Conservation (phyloP, 352 stramenopile genomes). For the Globisporangium paroecandrum region DNA sequence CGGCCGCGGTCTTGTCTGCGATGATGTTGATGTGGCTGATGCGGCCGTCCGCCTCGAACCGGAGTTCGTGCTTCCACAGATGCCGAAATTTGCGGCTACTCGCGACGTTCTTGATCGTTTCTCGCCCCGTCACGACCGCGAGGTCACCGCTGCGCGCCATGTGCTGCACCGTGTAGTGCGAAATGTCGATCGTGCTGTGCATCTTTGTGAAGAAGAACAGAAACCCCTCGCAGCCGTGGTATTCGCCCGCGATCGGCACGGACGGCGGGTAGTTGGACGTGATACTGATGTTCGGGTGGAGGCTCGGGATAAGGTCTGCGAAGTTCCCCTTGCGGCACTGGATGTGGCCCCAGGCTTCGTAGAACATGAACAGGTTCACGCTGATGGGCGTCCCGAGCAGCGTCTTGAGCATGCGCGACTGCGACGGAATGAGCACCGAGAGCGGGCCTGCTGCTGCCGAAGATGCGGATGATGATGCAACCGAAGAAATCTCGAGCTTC, state of each 20-base stretch:
- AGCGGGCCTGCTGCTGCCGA: background rate
- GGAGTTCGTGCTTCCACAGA: conserved; percentile 81
- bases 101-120: conserved; percentile 64
- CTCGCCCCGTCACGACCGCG: conserved; percentile 71
- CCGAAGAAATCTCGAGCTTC: conserved; percentile 7
- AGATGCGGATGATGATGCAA: background rate
- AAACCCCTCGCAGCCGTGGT: conserved; percentile 58
- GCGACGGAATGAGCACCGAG: conserved; percentile 5
- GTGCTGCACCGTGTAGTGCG: conserved; percentile 64
- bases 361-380: conserved; percentile 66
- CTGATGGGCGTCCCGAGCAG: conserved; percentile 50
- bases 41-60: conserved; percentile 72
- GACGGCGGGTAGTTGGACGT: conserved; percentile 75
- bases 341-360: conserved; percentile 72
- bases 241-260: conserved; percentile 67
- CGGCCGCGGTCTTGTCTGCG: conserved; percentile 73
- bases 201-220: conserved; percentile 71
- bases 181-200: conserved; percentile 66
- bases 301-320: conserved; percentile 64
- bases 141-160: conserved; percentile 68
- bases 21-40: conserved; percentile 86
- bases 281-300: conserved; percentile 74
- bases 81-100: conserved; percentile 78
- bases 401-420: conserved; percentile 34
- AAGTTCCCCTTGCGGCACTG: conserved; percentile 79